Evolutionary conservation across 495 filamentous ascomycete genomes (phyloP).

Genomic region (Neurospora cerealis): DNA sequence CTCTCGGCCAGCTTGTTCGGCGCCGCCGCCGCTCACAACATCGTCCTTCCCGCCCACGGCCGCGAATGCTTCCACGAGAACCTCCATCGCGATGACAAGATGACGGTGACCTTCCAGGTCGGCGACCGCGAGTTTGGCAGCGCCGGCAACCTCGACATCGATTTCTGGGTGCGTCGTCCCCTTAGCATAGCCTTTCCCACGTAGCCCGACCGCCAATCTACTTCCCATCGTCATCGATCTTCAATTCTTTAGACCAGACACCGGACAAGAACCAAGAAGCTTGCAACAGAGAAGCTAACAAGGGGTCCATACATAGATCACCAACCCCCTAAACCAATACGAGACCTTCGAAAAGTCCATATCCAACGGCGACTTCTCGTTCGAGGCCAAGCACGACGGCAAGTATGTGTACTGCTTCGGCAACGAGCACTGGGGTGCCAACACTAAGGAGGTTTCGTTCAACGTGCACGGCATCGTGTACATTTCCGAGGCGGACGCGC

Average conservation of each 20-base stretch:
- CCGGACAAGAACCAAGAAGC: background rate
- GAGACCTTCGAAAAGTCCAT: slow-evolving; percentile 67
- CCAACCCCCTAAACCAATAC: slow-evolving; percentile 65
- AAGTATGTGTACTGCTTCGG: slow-evolving; percentile 97
- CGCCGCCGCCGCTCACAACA: slow-evolving; percentile 73
- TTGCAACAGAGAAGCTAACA: background rate
- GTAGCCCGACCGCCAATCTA: background rate
- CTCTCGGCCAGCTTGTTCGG: slow-evolving; percentile 52
- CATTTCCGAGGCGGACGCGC: slow-evolving; percentile 76
- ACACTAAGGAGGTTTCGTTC: slow-evolving; percentile 94
- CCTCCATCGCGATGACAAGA: slow-evolving; percentile 87
- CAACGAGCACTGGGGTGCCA: slow-evolving; percentile 89
- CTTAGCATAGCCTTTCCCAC: background rate
- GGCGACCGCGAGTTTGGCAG: slow-evolving; percentile 93
- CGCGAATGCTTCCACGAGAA: slow-evolving; percentile 96
- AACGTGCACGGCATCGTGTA: slow-evolving; percentile 99
- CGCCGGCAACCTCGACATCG: slow-evolving; percentile 88
- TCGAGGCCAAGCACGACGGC: slow-evolving; percentile 75
- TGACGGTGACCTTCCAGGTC: slow-evolving; percentile 98
- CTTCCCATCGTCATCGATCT: background rate
- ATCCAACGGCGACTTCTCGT: slow-evolving; percentile 87
- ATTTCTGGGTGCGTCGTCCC: slow-evolving; percentile 77
- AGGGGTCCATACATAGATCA: slow-evolving; percentile 48
- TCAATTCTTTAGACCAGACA: background rate
- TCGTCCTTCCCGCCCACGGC: slow-evolving; percentile 82